Base-by-base conservation (phyloP, 1,284 basidiomycete species). In the Rhodotorula sp. region DNA sequence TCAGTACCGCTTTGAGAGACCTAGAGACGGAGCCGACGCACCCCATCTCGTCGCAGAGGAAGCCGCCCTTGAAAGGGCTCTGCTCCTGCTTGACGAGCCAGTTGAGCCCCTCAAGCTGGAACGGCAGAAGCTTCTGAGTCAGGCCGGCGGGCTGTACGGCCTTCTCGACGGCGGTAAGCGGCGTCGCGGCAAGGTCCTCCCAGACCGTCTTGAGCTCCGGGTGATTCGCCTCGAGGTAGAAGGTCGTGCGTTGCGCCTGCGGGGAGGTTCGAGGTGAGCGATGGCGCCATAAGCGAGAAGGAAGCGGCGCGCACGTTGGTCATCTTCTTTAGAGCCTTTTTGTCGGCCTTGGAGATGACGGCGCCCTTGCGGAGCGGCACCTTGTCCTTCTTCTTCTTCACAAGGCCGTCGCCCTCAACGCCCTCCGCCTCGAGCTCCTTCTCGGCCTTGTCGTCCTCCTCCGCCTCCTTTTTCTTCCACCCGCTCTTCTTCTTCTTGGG, bases 11-110 rank as follows among this genome's bases (percentile, higher is more conserved):
- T 21, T 21, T 53, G 58, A n/a, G 59, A 56, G 36, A n/a, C n/a
- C n/a, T n/a, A 58, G 27, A n/a, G 27, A 36, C 12, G 22, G 12
- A 29, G 15, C 1, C 25, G n/a, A 61, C 54, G 62, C 36, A 90
- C 90, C 91, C 91, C 91, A 93, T 93, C 82, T 95, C 92, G 80
- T 95, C 93, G 46, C 96, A 94, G 65, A 99, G 85, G 87, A 99
- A 90, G 21, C 76, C 97, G 55, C 97, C 96, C 61, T 85, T 85
- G 95, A 98, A 12, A 6, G 88, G 83, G 7, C 91, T 87, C 70
- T 89, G 84, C 82, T 99, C 97, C 83, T 99, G 97, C 79, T 93
- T 87, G 74, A 89, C 88, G 91, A 99, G 95, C 97, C 97, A 99
- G 80, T 86, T 88, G 69, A 99, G 84, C 81, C 92, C 94, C 83